Evolutionary conservation across 2,329 filamentous ascomycete genomes (phyloP), one percentile per base, ranked within the genome.

Genomic region (Xylariaceae sp.): DNA sequence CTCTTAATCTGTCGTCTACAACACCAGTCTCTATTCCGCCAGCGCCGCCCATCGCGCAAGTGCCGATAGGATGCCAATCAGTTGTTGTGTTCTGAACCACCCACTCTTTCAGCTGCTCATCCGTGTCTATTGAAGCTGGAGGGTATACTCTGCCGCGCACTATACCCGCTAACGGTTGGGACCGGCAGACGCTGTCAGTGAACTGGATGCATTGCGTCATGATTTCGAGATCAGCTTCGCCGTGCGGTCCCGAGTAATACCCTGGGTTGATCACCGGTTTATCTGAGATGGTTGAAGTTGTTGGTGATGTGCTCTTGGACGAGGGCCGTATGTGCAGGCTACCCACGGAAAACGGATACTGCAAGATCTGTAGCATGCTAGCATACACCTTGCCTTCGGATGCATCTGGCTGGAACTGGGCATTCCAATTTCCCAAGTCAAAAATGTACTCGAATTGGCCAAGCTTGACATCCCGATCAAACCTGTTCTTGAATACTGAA

Each of bases 381-480:
- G 72, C 78, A 53, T 82, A 81, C 52, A 74, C 76, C 57, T 78
- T 81, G 2, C 68, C 71, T 40, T 67, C 54, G 2, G 29, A 41
- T 4, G 41, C 23, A 4, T 60, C 70, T 43, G 50, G 70, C 51
- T 29, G 64, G 45, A 67, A 78, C 69, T 61, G 69, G 45, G 78
- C 69, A 52, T 72, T 80, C 73, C 76, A 80, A 54, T 81, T 80
- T 3, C 78, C 79, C 1, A 78, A 67, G 37, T 80, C 77, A 28
- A 82, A 80, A 24, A 82, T 73, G 52, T 75, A 82, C 60, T 82
- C 79, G 2, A 81, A 69, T 37, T 82, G 78, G 3, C 79, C 80
- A 0, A 79, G 62, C 0, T 64, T 67, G 0, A 70, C 64, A 4
- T 61, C 56, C 1, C 69, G 64, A 1, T 67, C 59, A 11, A 79